phyloP scores from a whole-genome alignment of 495 filamentous ascomycete species.

The Sabuloglossum arenarium region DNA sequence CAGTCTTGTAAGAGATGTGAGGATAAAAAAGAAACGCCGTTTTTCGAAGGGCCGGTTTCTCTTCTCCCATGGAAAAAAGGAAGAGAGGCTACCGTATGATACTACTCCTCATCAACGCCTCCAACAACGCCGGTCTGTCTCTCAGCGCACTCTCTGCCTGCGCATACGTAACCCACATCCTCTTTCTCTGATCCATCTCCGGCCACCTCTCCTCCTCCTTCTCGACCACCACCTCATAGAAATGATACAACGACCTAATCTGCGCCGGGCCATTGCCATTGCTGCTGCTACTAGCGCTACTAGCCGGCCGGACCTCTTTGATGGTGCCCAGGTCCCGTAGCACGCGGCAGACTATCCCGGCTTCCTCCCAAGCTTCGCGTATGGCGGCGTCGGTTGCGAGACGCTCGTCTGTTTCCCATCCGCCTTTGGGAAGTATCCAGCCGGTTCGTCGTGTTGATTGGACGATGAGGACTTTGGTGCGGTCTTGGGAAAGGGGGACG shows the following conservation, averaged over 20 bases:
- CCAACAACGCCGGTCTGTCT: conserved; percentile 65
- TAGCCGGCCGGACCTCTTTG: conserved; percentile 47
- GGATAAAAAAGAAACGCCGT: too few species aligned
- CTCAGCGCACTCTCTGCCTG: conserved; percentile 60
- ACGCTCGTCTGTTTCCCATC: conserved; percentile 86
- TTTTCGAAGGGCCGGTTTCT: too few species aligned
- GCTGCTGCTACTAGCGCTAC: conserved; percentile 15
- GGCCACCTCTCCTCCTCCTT: conserved; percentile 77
- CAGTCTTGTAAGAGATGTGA: too few species aligned
- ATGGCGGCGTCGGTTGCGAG: conserved; percentile 44
- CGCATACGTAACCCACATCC: conserved; percentile 71
- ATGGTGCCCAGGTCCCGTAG: conserved; percentile 70
- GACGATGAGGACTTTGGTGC: conserved; percentile 72
- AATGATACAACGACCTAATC: conserved; percentile 60
- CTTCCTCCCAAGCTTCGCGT: conserved; percentile 95
- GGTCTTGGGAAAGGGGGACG: conserved; percentile 59
- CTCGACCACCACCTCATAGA: conserved; percentile 71
- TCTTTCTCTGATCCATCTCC: conserved; percentile 74
- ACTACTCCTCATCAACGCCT: conserved; percentile 63
- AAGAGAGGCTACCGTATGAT: background rate
- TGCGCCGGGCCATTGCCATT: conserved; percentile 23
- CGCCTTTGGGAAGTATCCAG: conserved; percentile 95
- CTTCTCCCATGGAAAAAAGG: too few species aligned
- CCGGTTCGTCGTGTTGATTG: conserved; percentile 72
- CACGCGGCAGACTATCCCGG: conserved; percentile 68